Evolutionary conservation across 768 basidiomycete genomes (phyloP), one percentile per base, ranked within the genome.

Genomic region (Kwoniella sp.): DNA sequence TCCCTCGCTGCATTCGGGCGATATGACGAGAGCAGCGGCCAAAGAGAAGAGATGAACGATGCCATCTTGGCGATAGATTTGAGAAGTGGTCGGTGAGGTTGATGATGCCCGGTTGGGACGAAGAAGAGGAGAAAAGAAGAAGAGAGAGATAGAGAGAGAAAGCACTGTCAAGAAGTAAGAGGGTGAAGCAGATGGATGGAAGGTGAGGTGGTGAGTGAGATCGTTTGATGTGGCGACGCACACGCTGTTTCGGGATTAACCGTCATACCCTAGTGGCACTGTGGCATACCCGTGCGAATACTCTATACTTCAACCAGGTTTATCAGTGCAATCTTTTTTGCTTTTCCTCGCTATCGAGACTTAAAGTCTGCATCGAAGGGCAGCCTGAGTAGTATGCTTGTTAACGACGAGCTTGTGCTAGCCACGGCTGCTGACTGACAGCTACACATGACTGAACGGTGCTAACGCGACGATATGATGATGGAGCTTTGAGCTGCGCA

Each of bases 11-110:
- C 73, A 47, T 71, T 73, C 29, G 73, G 73, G 40, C 68, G 58
- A 55, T 72, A 71, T 8, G 72, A 64, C 12, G 71, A 55, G 2
- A 70, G 63, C 57, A 77, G 72, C 22, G 75, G 63, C 67, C 72
- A 77, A 47, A 74, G 47, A 27, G 66, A 59, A 9, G 65, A 64
- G 48, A 74, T 44, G 30, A 69, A 51, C 9, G 49, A 57, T 1
- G 70, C 65, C 70, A 71, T 71, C 29, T 7, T 69, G 50, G 27
- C 52, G 8, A 51, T 51, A 33, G 6, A 30, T 21, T 9, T 21
- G 13, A 13, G 51, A 7, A 51, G 22, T 51, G 50, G 15, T 7
- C 5, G 22, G 19, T 22, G 5, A 17, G 46, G 24, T 24, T 22
- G 22, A 8, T 26, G 30, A 29, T 50, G 5, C 3, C 3, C 58